Base-by-base conservation (phyloP, 192 early-diverging fungal species). In the Coemansia sp. region DNA sequence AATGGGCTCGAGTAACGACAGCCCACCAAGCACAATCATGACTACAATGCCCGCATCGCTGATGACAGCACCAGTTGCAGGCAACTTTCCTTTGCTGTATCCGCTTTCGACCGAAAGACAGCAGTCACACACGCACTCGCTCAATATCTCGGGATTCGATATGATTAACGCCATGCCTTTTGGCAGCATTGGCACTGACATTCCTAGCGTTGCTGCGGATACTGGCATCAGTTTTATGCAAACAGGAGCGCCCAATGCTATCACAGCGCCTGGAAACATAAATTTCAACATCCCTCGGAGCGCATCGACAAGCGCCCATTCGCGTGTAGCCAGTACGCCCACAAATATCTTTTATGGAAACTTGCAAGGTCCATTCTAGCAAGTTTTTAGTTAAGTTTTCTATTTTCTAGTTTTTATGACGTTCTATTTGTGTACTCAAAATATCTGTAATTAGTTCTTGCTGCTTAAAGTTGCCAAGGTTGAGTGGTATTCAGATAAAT, bases 81-180 rank as follows among this genome's bases (percentile, higher is more conserved):
- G 47, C 18, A 48, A 18, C 5, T 18, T 48, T 20, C 47, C 52
- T 14, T 6, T 54, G 15, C 5, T 54, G 28, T 54, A 54, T 4
- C 52, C 52, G 4, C 52, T 26, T 24, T 17, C 52, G 15, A 5
- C 52, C 4, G 25, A 28, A 11, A 14, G 52, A 5, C 21, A 15
- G 52, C 14, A 26, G 7, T 17, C 12, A 2, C 51, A 52, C 8
- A 23, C 24, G 2, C 20, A 52, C 18, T 11, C 58, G 34, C 47
- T 60, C 15, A 48, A 20, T 18, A 60, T 60, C n/a, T n/a, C 42
- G 7, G 25, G 25, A 20, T 24, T 60, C 3, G 38, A 48, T n/a
- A 60, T 60, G 47, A 18, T 48, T 25, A 60, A 31, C 26, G 2
- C 58, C 20, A 44, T 60, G 42, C 44, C 58, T 25, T 60, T 60